Evolutionary conservation across 176 grass and related monocot species (phyloP), one percentile per base, ranked within the genome.

Genomic region (Raddia guianensis): DNA sequence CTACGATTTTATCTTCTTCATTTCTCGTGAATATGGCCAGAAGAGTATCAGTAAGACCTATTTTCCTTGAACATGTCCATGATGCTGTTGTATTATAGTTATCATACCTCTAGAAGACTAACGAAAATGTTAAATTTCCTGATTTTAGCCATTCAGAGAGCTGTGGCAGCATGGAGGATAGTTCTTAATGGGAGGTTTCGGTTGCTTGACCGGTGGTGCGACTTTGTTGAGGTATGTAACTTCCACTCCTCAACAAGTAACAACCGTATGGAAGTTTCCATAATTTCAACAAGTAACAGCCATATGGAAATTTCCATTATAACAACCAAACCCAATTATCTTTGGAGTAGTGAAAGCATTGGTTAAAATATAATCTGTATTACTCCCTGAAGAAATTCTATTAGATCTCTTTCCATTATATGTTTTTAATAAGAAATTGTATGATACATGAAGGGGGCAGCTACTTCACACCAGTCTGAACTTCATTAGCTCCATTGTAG

Each of bases 1-100:
- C 78, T 98, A 98, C 46, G 86, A 93, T 77, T 98, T 98, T 88
- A 90, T 91, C 84, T 98, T 98, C 86, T 95, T 98, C 82, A 86
- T 95, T 75, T 93, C 86, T 82, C 92, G 92, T 78, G 88, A 93
- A 93, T 91, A 90, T 86, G 90, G 92, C 51, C 92, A 98, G 71
- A 98, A 95, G 86, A 98, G 76, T 75, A 93, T 98, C 37, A 73
- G 96, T 98, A 95, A 98, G 90, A 76, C 80, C 73, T 13, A 61
- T 68, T 42, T 74, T 62, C 80, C 49, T 83, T 66, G 9, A 56
- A 40, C 18, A 75, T 76, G 42, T 74, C 66, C 44, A 73, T 78
- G 6, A 75, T 63, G 58, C 49, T 78, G 33, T 43, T 84, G 58
- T 27, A 27, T 49, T 73, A 70, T 52, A 66, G 44, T 67, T 63